A percentile compares a stretch with the other conserved stretches of the same genome.
Conservation (phyloP, 139 green algal genomes). For the Closterium sp. region DNA sequence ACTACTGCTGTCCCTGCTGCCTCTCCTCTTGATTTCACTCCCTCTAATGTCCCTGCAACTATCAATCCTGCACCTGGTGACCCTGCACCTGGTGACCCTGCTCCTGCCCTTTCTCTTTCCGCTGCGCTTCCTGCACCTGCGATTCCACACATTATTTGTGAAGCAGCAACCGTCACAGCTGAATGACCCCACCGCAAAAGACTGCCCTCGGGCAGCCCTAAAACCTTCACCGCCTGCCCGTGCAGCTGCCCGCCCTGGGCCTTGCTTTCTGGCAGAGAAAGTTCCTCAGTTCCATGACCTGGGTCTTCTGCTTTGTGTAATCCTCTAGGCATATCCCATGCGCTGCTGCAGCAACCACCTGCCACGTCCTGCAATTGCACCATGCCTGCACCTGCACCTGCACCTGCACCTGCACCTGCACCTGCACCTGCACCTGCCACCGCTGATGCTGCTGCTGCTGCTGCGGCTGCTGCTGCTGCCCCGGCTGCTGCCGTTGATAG, state of each 20-base stretch:
- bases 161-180: slow-evolving; percentile 8
- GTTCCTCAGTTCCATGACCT: background rate
- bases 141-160: too few species aligned
- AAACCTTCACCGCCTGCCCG: slow-evolving; percentile 6
- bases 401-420: too few species aligned
- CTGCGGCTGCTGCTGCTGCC: too few species aligned
- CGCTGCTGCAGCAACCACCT: background rate
- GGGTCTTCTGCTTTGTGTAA: background rate
- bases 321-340: background rate
- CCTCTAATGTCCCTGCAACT: background rate
- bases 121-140: too few species aligned
- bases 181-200: slow-evolving; percentile 22
- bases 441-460: too few species aligned
- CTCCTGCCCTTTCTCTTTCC: too few species aligned
- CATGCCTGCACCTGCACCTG: background rate
- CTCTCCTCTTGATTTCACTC: background rate
- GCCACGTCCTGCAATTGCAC: background rate
- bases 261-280: background rate
- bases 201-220: background rate
- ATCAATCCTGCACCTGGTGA: too few species aligned
- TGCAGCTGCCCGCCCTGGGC: background rate
- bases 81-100: too few species aligned
- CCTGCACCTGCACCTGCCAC: too few species aligned
- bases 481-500: too few species aligned
- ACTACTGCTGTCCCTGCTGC: background rate